A percentile compares a stretch with the other conserved stretches of the same genome.
phyloP scores from a whole-genome alignment of 495 filamentous ascomycete genomes.

The Cairneyella variabilis region DNA sequence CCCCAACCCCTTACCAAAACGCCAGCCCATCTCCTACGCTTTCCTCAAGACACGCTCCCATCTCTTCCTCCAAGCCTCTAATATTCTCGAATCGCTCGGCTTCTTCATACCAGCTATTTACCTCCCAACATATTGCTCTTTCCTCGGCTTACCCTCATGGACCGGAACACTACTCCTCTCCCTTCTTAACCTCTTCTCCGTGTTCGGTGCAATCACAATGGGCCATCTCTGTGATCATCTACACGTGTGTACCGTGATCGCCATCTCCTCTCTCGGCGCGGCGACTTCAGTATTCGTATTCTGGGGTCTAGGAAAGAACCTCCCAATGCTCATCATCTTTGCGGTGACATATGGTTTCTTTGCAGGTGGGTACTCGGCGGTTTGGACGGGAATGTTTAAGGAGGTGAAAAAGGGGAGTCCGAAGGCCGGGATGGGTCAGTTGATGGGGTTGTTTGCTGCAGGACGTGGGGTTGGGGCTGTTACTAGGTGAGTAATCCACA shows the following conservation, averaged over 20 bases:
- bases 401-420: constrained; percentile 32
- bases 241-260: constrained; percentile 55
- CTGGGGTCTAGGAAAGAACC: constrained; percentile 57
- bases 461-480: background rate
- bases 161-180: constrained; percentile 42
- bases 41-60: constrained; percentile 46
- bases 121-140: constrained; percentile 56
- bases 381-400: constrained; percentile 59
- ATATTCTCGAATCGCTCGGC: constrained; percentile 58
- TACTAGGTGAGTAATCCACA: background rate
- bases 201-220: constrained; percentile 54
- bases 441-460: background rate
- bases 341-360: constrained; percentile 65
- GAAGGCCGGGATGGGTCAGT: background rate
- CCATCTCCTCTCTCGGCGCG: constrained; percentile 54
- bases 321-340: constrained; percentile 59
- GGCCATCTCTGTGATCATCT: constrained; percentile 57
- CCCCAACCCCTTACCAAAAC: constrained; percentile 22
- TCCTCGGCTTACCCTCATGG: constrained; percentile 25
- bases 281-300: constrained; percentile 56
- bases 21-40: constrained; percentile 34
- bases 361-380: constrained; percentile 57
- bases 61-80: constrained; percentile 49
- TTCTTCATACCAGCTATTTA: constrained; percentile 67
- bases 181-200: constrained; percentile 2